A percentile compares a stretch with the other conserved stretches of the same genome.
Conservation (phyloP, 1,139 yeast species). For the Geotrichum histeridarum region DNA sequence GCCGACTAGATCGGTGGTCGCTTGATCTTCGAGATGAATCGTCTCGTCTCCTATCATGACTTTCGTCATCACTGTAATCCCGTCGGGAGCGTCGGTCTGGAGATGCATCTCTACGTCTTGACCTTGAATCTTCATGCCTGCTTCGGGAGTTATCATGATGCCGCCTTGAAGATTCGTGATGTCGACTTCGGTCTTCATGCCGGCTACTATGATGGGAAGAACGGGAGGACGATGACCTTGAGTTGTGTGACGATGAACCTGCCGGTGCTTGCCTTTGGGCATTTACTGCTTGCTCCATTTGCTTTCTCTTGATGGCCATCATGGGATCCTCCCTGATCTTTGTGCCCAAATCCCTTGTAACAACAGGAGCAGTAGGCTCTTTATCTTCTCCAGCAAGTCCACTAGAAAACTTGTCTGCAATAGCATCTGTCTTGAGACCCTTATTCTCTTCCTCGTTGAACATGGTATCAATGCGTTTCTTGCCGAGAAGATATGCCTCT, state of each 20-base stretch:
- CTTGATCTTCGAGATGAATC: not conserved
- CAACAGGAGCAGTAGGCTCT: constrained; percentile 18
- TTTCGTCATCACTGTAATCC: constrained; percentile 1
- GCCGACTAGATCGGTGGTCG: not conserved
- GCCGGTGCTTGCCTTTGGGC: constrained; percentile 16
- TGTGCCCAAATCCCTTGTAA: constrained; percentile 25
- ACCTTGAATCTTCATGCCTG: not conserved
- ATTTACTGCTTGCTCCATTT: constrained; percentile 33
- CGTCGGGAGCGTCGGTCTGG: not conserved
- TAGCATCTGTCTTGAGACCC: constrained; percentile 21
- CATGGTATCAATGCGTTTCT: constrained; percentile 42
- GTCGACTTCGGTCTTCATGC: constrained; percentile 6
- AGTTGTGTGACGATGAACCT: constrained; percentile 6
- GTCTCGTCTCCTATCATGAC: not conserved
- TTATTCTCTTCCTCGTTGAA: constrained; percentile 23
- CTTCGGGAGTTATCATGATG: not conserved
- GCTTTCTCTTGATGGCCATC: constrained; percentile 45
- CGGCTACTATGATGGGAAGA: not conserved
- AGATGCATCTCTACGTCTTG: not conserved
- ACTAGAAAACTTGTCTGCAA: constrained; percentile 22
- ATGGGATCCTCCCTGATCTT: constrained; percentile 52
- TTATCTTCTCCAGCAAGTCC: constrained; percentile 23
- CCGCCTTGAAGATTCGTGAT: constrained; percentile 11
- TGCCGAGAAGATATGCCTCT: constrained; percentile 50
- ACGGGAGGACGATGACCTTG: not conserved